Conservation (phyloP, 352 stramenopile genomes). For the Phytophthora syringae region DNA sequence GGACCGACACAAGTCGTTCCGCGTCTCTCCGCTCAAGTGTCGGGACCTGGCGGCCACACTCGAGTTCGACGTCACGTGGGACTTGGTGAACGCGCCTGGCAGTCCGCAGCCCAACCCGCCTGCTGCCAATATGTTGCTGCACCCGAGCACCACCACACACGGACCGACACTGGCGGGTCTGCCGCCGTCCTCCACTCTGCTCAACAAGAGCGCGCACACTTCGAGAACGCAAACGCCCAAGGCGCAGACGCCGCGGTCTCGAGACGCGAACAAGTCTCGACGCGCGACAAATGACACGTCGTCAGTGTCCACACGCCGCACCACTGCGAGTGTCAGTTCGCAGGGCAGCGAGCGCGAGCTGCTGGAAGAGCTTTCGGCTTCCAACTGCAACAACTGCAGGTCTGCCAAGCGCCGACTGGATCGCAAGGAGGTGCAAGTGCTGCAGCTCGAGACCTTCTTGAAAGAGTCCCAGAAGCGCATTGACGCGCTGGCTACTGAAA, state of each 20-base stretch:
- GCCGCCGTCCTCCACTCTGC: constrained; percentile 51
- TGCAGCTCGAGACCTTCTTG: constrained; percentile 78
- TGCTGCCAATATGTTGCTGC: constrained; percentile 29
- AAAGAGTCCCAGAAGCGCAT: constrained; percentile 85
- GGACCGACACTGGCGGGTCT: constrained; percentile 29
- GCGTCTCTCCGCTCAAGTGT: constrained; percentile 75
- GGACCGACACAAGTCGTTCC: constrained; percentile 60
- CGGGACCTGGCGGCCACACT: constrained; percentile 74
- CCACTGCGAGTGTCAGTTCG: constrained; percentile 66
- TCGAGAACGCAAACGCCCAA: constrained; percentile 21
- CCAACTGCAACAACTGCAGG: constrained; percentile 57
- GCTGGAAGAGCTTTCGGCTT: constrained; percentile 43
- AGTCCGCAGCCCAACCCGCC: constrained; percentile 14
- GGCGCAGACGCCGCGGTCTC: constrained; percentile 22
- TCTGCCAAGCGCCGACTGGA: constrained; percentile 67
- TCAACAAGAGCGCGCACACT: constrained; percentile 23
- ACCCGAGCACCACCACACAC: constrained; percentile 19
- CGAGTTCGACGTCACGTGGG: constrained; percentile 82
- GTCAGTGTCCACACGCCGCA: constrained; percentile 55
- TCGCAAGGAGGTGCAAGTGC: constrained; percentile 75
- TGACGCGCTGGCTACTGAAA: constrained; percentile 65
- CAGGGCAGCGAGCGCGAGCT: constrained; percentile 60
- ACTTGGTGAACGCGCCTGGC: constrained; percentile 40
- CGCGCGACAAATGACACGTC: constrained; percentile 29
- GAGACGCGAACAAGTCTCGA: constrained; percentile 26